These are phyloP conservation scores for Cyberlindnera maritima DNA, from an alignment of 805 yeast species.

Conservation along the genomic window DNA sequence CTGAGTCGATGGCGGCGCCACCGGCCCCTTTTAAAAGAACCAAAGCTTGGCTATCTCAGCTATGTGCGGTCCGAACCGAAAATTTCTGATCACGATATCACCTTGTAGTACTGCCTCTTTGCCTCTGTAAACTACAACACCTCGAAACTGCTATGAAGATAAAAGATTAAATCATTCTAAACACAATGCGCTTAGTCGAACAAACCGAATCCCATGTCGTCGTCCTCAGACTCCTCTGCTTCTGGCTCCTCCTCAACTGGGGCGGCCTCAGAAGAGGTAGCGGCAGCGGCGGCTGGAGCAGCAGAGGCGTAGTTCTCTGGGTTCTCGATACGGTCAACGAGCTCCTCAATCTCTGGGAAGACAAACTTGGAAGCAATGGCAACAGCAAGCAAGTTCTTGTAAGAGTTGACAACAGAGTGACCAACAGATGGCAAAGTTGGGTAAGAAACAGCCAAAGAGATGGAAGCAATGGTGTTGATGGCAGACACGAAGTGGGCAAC, in stretches of 20 bases:
- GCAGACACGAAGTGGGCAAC: constrained; percentile 90
- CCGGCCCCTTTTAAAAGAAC: not conserved
- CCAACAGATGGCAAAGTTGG: constrained; percentile 99
- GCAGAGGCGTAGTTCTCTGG: constrained; percentile 99
- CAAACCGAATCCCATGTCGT: constrained; percentile 98
- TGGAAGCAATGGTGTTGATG: constrained; percentile 87
- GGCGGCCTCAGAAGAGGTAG: constrained; percentile 71
- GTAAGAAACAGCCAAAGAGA: constrained; percentile 97
- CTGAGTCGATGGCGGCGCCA: not conserved
- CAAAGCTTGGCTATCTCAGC: not conserved
- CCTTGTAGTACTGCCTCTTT: no score
- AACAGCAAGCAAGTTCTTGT: constrained; percentile 97
- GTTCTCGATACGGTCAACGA: constrained; percentile 99
- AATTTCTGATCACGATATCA: no score
- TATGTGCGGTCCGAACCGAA: not conserved
- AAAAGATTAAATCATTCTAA: constrained; percentile 13
- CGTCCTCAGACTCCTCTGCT: constrained; percentile 57
- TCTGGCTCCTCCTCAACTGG: constrained; percentile 74
- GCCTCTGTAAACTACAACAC: no score
- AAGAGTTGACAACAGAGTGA: constrained; percentile 97
- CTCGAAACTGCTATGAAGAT: no score
- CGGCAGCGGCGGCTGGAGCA: constrained; percentile 95
- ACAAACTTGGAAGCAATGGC: constrained; percentile 99
- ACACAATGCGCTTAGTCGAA: constrained; percentile 70
- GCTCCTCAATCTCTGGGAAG: constrained; percentile 97